Evolutionary conservation across 352 stramenopile species (phyloP).

Genomic region (Phytopythium vexans): DNA sequence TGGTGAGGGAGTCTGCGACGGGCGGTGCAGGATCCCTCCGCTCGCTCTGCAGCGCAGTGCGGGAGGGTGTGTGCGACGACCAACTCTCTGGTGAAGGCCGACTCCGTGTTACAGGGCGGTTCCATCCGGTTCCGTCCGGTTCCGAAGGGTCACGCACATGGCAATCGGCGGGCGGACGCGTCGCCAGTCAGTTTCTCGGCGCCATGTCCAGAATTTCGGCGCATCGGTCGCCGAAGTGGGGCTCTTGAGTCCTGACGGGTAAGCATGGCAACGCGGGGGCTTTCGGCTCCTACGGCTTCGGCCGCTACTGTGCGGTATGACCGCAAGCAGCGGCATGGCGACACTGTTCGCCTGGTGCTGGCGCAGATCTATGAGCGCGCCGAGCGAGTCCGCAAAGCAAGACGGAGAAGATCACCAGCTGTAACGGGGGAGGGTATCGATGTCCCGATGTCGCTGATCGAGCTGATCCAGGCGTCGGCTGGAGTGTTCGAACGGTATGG

Average conservation of each 20-base stretch:
- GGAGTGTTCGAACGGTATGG: conserved; percentile 47
- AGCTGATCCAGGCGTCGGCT: conserved; percentile 58
- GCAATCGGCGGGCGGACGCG: not conserved
- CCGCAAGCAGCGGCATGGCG: conserved; percentile 6
- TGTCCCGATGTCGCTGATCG: conserved; percentile 46
- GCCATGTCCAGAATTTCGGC: too few relatives aligned
- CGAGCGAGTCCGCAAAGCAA: conserved; percentile 7
- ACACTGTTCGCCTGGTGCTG: conserved; percentile 34
- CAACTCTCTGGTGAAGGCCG: not conserved
- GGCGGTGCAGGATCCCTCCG: too few relatives aligned
- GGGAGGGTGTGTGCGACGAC: too few relatives aligned
- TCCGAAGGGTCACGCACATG: not conserved
- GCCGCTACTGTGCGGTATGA: not conserved
- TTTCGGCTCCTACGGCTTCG: too few relatives aligned
- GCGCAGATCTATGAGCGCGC: conserved; percentile 42
- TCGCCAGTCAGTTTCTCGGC: too few relatives aligned
- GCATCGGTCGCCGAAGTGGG: too few relatives aligned
- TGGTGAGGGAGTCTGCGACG: too few relatives aligned
- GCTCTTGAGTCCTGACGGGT: too few relatives aligned
- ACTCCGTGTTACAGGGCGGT: not conserved
- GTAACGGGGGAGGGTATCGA: not conserved
- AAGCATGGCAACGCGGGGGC: too few relatives aligned
- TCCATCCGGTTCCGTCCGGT: too few relatives aligned
- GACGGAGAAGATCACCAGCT: not conserved
- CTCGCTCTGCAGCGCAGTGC: too few relatives aligned